Conservation (phyloP, 2,329 filamentous ascomycete genomes). For the Apiospora marii region DNA sequence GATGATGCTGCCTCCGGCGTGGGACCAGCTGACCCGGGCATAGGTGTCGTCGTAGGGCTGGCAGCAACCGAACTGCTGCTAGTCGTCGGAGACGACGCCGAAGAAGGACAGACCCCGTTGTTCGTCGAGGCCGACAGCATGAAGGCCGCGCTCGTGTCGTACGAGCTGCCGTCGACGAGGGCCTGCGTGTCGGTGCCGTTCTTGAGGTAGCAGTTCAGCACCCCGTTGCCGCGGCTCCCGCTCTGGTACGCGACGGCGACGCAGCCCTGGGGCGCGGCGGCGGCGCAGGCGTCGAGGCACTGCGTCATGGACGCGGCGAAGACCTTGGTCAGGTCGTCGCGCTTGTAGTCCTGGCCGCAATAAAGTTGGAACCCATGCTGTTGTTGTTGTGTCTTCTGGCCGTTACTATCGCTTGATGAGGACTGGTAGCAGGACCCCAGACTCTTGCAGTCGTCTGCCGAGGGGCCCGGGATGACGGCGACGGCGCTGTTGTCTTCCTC, state of each 20-base stretch:
- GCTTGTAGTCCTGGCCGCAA: neutral
- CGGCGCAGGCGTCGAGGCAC: neutral
- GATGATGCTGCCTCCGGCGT: neutral
- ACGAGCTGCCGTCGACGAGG: neutral
- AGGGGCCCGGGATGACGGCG: neutral
- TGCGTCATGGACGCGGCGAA: neutral
- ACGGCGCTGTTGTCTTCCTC: neutral
- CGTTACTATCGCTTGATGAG: neutral
- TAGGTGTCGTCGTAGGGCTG: neutral
- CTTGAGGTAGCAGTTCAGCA: constrained; percentile 10
- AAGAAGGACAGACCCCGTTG: neutral
- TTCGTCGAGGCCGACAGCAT: neutral
- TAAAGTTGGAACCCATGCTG: neutral
- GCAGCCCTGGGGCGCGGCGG: neutral
- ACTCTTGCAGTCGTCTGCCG: neutral
- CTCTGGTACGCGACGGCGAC: constrained; percentile 4
- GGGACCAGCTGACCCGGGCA: neutral
- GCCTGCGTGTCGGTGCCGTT: neutral
- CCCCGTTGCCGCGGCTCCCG: neutral
- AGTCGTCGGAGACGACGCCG: neutral
- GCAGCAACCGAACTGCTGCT: neutral
- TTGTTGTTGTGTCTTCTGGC: neutral
- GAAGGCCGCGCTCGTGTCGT: neutral
- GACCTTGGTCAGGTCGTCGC: neutral
- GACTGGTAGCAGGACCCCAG: neutral